Percentiles rank a stretch among this genome's conserved stretches.
These are phyloP conservation scores for Conticribra guillardii DNA, from an alignment of 108 stramenopile species.

Conservation along the genomic window DNA sequence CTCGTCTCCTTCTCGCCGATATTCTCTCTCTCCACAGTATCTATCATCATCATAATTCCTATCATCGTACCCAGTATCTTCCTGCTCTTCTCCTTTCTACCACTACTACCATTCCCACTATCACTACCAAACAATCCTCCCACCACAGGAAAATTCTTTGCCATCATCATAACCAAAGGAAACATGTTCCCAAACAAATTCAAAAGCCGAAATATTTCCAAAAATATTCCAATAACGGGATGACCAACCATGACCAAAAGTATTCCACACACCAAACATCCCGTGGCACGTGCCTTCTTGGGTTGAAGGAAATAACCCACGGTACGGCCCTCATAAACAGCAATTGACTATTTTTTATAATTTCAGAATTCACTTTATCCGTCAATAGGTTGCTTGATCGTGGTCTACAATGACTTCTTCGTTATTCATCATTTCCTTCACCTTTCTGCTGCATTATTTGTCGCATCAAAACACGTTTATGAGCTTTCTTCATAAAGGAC, in stretches of 20 bases:
- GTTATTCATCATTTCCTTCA: conserved; percentile 10
- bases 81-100: conserved; percentile 25
- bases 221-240: conserved; percentile 86
- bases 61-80: conserved; percentile 26
- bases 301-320: conserved; percentile 90
- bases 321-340: too few species aligned
- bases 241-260: conserved; percentile 87
- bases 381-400: too few species aligned
- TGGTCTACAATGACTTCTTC: too few species aligned
- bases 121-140: conserved; percentile 65
- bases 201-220: conserved; percentile 92
- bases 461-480: conserved; percentile 42
- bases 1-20: too few species aligned
- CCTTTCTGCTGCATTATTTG: conserved; percentile 6
- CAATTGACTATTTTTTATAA: too few species aligned
- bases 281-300: conserved; percentile 83
- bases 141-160: conserved; percentile 75
- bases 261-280: conserved; percentile 78
- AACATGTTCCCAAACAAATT: conserved; percentile 96
- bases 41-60: conserved; percentile 29
- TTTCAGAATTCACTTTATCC: too few species aligned
- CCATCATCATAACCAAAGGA: conserved; percentile 73
- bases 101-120: conserved; percentile 15
- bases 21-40: conserved; percentile 12
- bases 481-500: conserved; percentile 50